Evolutionary conservation across 352 stramenopile species (phyloP), one percentile per base, ranked within the genome.

Genomic region (Globisporangium okanoganense): DNA sequence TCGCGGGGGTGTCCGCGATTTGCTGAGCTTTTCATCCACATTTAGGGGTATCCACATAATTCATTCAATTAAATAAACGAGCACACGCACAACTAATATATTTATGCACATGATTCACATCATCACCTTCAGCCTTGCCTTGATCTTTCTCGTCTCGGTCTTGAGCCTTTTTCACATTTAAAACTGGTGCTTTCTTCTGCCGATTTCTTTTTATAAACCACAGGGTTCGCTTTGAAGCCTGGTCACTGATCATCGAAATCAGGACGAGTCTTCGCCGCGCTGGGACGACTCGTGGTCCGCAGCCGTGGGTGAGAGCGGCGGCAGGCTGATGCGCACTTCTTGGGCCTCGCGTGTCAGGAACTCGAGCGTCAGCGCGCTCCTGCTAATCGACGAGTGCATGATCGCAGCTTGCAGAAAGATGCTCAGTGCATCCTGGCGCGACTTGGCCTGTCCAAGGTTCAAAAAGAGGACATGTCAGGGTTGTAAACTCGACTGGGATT

Each of bases 371-470:
- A 78, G 67, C 25, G 74, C 62, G 44, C 75, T 90, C n/a, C 79
- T 71, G 58, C 79, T 91, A 45, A 92, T 82, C 16, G 66, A 72
- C 38, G 85, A 88, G 68, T 92, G 85, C 85, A 94, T 94, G 64
- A 91, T 90, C 12, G 80, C 78, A 3, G 81, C 83, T 53, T 94
- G 81, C 38, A 94, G 64, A 40, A 91, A 90, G 41, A 88, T 66
- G 43, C 85, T 89, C n/a, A 94, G 62, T 9, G 78, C 75, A 45
- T 94, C 85, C 56, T 94, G 83, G 2, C 85, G 81, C 41, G 80
- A 70, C 38, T 88, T 92, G 9, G 82, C 82, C 69, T 71, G 20
- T 45, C 40, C 40, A 45, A 22, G 40, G 3, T 45, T 45, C 8
- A 40, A 22, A 12, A 18, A 45, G 14, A 20, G 18, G n/a, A 9